Evolutionary conservation across 352 stramenopile genomes (phyloP), one percentile per base, ranked within the genome.

Genomic region (Globisporangium yorkense): DNA sequence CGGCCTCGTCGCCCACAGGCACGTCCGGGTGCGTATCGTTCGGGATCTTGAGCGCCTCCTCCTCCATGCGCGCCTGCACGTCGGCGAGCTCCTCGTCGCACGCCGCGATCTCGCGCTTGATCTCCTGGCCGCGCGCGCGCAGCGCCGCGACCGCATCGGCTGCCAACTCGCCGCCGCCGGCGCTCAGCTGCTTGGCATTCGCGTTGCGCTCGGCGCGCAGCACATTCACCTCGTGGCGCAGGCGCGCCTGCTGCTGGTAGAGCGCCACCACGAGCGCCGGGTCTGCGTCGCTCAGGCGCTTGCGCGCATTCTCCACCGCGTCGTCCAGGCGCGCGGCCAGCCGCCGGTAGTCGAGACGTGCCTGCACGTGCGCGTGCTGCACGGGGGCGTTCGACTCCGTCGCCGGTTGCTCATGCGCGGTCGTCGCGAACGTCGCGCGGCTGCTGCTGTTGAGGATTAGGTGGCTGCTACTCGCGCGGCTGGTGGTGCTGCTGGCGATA

Each of bases 11-110:
- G 1, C 83, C 82, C 9, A 89, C 65, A 15, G 82, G 80, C 13
- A 80, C 77, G 37, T 91, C 68, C 1, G 81, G 83, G 33, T 92
- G 80, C 35, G 81, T 92, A 33, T 87, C 76, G 59, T 92, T 92
- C 13, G 80, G 84, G 41, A 91, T 76, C 60, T 88, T 86, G 49
- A 90, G 66, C 1, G 81, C 84, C 55, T 94, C 84, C 8, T 70
- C 51, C 53, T 91, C 81, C 27, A 94, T 57, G 10, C 77, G 58
- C 29, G 69, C 57, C 13, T 72, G 76, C 40, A 94, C 60, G 16
- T 57, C 45, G 21, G 61, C 61, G 29, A 88, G 63, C 45, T 83
- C 65, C 1, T 62, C 58, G 43, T 88, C 80, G 1, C 75, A 52
- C 4, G 60, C 61, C 2, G 58, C 53, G 29, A 92, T 85, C 56